Conservation (phyloP, 768 basidiomycete genomes). For the Leccinellum albellum region DNA sequence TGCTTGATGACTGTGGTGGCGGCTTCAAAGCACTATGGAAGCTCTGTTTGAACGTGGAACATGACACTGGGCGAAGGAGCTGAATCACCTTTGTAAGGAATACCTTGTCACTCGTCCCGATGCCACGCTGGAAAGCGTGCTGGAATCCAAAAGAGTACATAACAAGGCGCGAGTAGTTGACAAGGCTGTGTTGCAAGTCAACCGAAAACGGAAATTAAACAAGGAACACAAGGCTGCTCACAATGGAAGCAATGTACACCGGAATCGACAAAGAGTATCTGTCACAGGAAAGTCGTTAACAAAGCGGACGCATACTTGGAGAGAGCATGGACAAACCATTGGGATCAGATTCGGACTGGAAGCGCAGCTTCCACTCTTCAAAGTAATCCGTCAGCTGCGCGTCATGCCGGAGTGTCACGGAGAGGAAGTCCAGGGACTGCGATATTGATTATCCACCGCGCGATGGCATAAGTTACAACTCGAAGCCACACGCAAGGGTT, state of each 20-base stretch:
- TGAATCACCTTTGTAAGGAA: constrained; percentile 60
- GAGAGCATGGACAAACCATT: constrained; percentile 38
- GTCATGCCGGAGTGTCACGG: constrained; percentile 60
- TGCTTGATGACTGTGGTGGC: constrained; percentile 64
- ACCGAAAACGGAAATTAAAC: constrained; percentile 1
- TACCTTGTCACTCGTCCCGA: constrained; percentile 56
- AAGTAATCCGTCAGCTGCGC: constrained; percentile 51
- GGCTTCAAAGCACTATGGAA: constrained; percentile 54
- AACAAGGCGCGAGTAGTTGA: constrained; percentile 73
- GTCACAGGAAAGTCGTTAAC: neutral
- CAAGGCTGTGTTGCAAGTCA: constrained; percentile 45
- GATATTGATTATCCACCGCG: neutral
- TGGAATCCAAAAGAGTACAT: constrained; percentile 89
- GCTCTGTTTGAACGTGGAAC: neutral
- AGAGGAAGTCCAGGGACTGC: constrained; percentile 64
- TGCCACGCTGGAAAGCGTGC: constrained; percentile 70
- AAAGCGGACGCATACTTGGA: neutral
- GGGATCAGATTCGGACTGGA: constrained; percentile 56
- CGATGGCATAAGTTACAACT: constrained; percentile 1
- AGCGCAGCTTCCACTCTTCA: constrained; percentile 64
- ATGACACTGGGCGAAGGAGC: neutral
- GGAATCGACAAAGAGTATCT: constrained; percentile 61
- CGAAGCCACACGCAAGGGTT: neutral
- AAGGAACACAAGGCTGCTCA: constrained; percentile 36
- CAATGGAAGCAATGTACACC: constrained; percentile 71